These are phyloP conservation scores for Nannochloropsis salina DNA, from an alignment of 108 stramenopile genomes.

Conservation along the genomic window DNA sequence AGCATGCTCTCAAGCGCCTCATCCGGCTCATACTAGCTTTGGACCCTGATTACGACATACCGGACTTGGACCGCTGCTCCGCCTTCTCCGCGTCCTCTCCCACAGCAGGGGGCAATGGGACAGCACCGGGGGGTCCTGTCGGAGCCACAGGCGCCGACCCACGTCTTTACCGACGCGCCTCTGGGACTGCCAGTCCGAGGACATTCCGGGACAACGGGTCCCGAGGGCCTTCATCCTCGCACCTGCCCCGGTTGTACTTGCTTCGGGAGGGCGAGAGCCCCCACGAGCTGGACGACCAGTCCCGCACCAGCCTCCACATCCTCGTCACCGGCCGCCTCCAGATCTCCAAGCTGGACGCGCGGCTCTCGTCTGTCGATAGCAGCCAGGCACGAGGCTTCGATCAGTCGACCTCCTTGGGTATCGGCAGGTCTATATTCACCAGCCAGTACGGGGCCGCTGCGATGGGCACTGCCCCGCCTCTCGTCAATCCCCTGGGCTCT, in stretches of 20 bases:
- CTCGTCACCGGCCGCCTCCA: slow-evolving; percentile 8
- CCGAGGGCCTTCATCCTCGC: not conserved
- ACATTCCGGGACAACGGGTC: not conserved
- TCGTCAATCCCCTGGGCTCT: not conserved
- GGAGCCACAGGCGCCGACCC: not conserved
- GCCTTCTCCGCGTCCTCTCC: not conserved
- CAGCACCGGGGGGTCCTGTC: not conserved
- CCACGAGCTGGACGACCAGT: slow-evolving; percentile 5
- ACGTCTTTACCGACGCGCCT: not conserved
- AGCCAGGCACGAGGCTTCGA: not conserved
- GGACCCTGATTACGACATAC: not conserved
- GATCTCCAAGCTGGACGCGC: not conserved
- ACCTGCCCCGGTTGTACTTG: not conserved
- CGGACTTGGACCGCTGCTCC: not conserved
- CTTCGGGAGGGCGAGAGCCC: not conserved
- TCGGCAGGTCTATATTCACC: slow-evolving; percentile 4
- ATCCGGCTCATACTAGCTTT: not conserved
- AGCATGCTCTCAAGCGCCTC: slow-evolving; percentile 19
- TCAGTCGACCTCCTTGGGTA: not conserved
- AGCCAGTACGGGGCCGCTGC: not conserved
- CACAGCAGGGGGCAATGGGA: not conserved
- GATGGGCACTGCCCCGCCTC: not conserved
- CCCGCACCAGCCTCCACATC: slow-evolving; percentile 13
- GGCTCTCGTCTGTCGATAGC: not conserved
- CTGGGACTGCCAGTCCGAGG: not conserved